phyloP scores from a whole-genome alignment of 495 filamentous ascomycete species.

The Pseudomonodictys pantanalensis region DNA sequence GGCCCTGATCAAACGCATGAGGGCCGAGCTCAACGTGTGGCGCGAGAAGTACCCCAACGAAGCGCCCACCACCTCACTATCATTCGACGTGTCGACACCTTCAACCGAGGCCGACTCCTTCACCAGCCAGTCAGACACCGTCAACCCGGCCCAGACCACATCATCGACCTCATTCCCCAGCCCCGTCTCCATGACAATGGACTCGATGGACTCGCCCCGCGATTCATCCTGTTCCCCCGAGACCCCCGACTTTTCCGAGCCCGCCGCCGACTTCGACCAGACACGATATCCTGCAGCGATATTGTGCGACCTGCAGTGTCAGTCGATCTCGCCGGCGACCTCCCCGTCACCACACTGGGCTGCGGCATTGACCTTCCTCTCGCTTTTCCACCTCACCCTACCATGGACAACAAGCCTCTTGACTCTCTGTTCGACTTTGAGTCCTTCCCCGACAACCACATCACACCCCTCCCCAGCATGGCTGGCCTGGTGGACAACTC shows the following conservation, averaged over 20 bases:
- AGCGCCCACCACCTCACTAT: slow-evolving; percentile 31
- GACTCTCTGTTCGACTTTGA: slow-evolving; percentile 31
- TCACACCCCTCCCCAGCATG: not conserved
- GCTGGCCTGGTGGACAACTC: slow-evolving; percentile 10
- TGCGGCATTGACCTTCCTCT: slow-evolving; percentile 24
- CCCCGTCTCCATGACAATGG: slow-evolving; percentile 29
- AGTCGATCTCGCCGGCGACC: slow-evolving; percentile 46
- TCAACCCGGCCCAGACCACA: slow-evolving; percentile 28
- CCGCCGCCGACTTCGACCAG: slow-evolving; percentile 71
- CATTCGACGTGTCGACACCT: not conserved
- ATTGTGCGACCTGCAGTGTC: slow-evolving; percentile 99
- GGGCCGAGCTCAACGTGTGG: slow-evolving; percentile 57
- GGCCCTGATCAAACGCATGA: slow-evolving; percentile 63
- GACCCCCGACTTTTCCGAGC: slow-evolving; percentile 25
- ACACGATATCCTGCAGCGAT: slow-evolving; percentile 99
- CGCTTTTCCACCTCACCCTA: slow-evolving; percentile 20
- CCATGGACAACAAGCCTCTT: slow-evolving; percentile 23
- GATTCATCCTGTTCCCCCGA: slow-evolving; percentile 38
- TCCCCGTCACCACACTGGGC: slow-evolving; percentile 9
- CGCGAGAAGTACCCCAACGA: slow-evolving; percentile 40
- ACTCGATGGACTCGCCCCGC: slow-evolving; percentile 45
- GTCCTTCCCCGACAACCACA: slow-evolving; percentile 19
- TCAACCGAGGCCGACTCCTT: slow-evolving; percentile 14
- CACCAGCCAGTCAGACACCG: slow-evolving; percentile 19
- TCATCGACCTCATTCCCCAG: slow-evolving; percentile 30